Conservation (phyloP, 257 asterid genomes). For the Verbascum thapsus region DNA sequence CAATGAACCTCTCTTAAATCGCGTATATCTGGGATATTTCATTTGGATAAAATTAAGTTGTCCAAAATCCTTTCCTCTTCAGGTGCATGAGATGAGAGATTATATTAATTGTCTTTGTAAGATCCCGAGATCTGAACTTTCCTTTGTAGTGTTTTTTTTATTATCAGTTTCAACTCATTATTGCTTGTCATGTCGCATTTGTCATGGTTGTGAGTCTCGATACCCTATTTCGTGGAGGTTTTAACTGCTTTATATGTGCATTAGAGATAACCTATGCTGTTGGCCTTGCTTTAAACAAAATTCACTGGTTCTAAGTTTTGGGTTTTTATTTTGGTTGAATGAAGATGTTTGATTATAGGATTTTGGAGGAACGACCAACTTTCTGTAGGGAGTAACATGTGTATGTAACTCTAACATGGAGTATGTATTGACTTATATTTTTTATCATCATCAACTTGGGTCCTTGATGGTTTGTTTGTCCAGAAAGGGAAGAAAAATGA, state of each 20-base stretch:
- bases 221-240: constrained; percentile 13
- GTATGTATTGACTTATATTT: constrained; percentile 13
- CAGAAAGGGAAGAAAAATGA: constrained; percentile 2
- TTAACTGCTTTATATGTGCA: constrained; percentile 15
- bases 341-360: neutral
- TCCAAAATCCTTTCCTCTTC: no score
- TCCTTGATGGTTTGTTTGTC: constrained; percentile 17
- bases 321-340: constrained; percentile 12
- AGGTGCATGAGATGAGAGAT: neutral
- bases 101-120: constrained; percentile 8
- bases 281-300: constrained; percentile 19
- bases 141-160: neutral
- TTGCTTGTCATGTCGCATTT: neutral
- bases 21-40: neutral
- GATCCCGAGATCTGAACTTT: constrained; percentile 7
- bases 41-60: neutral
- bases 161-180: constrained; percentile 12
- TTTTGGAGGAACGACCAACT: neutral
- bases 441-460: constrained; percentile 16
- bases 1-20: neutral
- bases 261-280: neutral
- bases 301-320: constrained; percentile 9
- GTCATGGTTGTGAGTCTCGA: neutral
- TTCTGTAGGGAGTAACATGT: constrained; percentile 12
- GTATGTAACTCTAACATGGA: neutral